phyloP scores from a whole-genome alignment of 169 alveolate species.

The Cryptosporidium meleagridis region DNA sequence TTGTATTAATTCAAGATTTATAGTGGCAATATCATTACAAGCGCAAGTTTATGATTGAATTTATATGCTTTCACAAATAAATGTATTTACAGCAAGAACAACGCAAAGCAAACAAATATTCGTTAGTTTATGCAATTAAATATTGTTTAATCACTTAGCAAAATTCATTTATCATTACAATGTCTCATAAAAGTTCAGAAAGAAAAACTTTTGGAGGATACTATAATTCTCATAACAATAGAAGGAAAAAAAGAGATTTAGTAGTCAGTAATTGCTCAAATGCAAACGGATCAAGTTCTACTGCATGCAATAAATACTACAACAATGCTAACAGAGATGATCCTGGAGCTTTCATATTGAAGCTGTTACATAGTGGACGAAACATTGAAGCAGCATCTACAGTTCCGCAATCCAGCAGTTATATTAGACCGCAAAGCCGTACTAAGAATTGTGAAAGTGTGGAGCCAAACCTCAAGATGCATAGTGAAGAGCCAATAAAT shows the following conservation, averaged over 20 bases:
- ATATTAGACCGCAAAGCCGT: slow-evolving; percentile 73
- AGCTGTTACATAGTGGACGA: slow-evolving; percentile 53
- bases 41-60: background rate
- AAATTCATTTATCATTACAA: background rate
- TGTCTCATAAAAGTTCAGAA: slow-evolving; percentile 22
- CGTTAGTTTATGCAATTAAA: background rate
- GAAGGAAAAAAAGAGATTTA: slow-evolving; percentile 10
- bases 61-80: background rate
- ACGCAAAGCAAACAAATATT: background rate
- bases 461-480: background rate
- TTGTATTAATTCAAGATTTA: background rate
- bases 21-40: background rate
- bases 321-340: slow-evolving; percentile 13
- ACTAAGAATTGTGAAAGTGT: slow-evolving; percentile 43
- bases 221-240: slow-evolving; percentile 2
- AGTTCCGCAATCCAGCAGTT: slow-evolving; percentile 7
- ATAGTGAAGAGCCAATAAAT: background rate
- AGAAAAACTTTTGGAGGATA: background rate
- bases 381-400: background rate
- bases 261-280: background rate
- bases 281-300: background rate
- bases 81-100: background rate
- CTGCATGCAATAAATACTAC: background rate
- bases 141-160: background rate
- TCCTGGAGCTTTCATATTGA: slow-evolving; percentile 53